Percentiles rank a stretch among this genome's conserved stretches.
These are phyloP conservation scores for Cladophialophora yegresii DNA, from an alignment of 2,329 filamentous ascomycete genomes.

Conservation along the genomic window DNA sequence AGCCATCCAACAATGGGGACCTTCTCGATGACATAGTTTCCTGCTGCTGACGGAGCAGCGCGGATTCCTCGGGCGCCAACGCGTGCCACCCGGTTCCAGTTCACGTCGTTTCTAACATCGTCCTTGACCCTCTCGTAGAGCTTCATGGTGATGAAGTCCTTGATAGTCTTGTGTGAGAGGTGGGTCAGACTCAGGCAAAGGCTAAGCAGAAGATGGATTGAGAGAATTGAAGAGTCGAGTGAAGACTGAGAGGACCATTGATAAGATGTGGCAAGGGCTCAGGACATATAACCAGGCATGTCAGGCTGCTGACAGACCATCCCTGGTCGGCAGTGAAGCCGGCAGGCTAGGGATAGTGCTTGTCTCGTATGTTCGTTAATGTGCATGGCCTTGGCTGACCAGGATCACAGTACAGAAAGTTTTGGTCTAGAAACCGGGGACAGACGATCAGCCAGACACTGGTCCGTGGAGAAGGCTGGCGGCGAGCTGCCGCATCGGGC, in stretches of 20 bases:
- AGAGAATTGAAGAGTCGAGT: background rate
- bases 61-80: constrained; percentile 39
- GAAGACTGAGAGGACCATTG: constrained; percentile 4
- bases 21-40: constrained; percentile 61
- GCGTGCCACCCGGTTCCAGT: constrained; percentile 32
- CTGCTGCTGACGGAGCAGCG: constrained; percentile 55
- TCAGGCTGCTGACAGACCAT: constrained; percentile 1
- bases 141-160: constrained; percentile 29
- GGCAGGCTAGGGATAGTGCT: constrained; percentile 1
- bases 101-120: constrained; percentile 33
- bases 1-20: constrained; percentile 65
- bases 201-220: background rate
- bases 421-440: constrained; percentile 4
- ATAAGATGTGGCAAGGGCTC: constrained; percentile 10
- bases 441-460: constrained; percentile 1
- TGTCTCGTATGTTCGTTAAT: constrained; percentile 3
- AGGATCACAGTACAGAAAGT: background rate
- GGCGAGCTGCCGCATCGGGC: constrained; percentile 7
- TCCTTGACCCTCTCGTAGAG: constrained; percentile 29
- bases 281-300: constrained; percentile 17
- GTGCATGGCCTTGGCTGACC: constrained; percentile 1
- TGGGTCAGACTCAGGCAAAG: background rate
- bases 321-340: background rate
- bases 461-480: constrained; percentile 17
- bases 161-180: background rate